Evolutionary conservation across 2,329 filamentous ascomycete genomes (phyloP).

Genomic region (Westerdykella aurantiaca): DNA sequence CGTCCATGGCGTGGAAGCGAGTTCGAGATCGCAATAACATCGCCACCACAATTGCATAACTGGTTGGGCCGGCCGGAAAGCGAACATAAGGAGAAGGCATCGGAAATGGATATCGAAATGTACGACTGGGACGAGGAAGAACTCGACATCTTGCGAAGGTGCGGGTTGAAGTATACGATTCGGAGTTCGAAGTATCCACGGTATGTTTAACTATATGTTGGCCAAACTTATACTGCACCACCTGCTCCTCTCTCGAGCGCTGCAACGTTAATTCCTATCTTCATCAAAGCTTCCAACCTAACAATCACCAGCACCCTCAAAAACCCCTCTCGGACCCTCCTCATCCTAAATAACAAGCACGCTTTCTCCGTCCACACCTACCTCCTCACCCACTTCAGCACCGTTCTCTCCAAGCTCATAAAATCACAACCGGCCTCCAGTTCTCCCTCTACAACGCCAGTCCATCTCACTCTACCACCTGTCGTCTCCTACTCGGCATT

Average conservation of each 20-base stretch:
- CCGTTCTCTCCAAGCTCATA: background rate
- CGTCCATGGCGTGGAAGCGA: too few relatives aligned
- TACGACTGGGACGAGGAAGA: conserved; percentile 7
- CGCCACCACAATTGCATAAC: too few relatives aligned
- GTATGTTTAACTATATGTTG: too few relatives aligned
- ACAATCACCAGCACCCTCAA: conserved; percentile 3
- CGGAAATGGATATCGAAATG: background rate
- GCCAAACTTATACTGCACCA: background rate
- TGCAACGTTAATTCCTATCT: too few relatives aligned
- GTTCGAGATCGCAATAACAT: too few relatives aligned
- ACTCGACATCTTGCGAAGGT: background rate
- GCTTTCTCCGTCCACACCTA: conserved; percentile 2
- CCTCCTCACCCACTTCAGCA: conserved; percentile 6
- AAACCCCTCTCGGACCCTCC: conserved; percentile 3
- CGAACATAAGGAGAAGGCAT: background rate
- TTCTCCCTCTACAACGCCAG: too few relatives aligned
- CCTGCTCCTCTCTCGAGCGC: background rate
- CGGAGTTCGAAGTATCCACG: conserved; percentile 7
- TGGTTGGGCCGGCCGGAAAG: too few relatives aligned
- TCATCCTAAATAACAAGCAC: conserved; percentile 4
- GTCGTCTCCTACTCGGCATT: conserved; percentile 1
- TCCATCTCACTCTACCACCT: background rate
- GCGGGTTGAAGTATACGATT: conserved; percentile 4
- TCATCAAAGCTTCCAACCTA: background rate
- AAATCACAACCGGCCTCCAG: background rate